A percentile compares a stretch with the other conserved stretches of the same genome.
These are phyloP conservation scores for Magnaporthiopsis incrustans DNA, from an alignment of 2,329 filamentous ascomycete genomes.

Conservation along the genomic window DNA sequence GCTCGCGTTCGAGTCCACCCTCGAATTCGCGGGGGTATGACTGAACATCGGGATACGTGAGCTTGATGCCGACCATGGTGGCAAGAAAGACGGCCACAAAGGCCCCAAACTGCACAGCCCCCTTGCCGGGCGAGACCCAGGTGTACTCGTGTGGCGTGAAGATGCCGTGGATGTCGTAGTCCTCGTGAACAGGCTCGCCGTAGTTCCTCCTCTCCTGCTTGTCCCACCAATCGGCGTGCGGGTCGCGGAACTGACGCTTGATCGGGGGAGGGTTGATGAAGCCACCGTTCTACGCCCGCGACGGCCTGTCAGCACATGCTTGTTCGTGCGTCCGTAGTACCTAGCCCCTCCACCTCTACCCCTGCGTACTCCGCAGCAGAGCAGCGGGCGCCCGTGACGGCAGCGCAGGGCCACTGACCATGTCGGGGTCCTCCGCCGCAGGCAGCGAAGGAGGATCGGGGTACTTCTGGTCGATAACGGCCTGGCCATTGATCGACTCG, in stretches of 20 bases:
- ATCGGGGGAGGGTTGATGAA: constrained; percentile 71
- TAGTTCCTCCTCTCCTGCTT: constrained; percentile 96
- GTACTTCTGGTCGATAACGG: constrained; percentile 43
- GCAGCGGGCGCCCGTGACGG: too few species aligned
- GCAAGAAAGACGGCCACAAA: constrained; percentile 58
- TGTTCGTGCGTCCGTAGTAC: not conserved
- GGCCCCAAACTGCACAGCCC: constrained; percentile 55
- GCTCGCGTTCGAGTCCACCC: constrained; percentile 63
- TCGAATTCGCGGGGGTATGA: constrained; percentile 64
- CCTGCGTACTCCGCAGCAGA: not conserved
- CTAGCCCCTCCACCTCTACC: not conserved
- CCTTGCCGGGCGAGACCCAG: constrained; percentile 66
- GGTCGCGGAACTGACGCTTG: constrained; percentile 90
- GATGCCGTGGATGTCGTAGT: constrained; percentile 86
- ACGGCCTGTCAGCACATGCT: constrained; percentile 15
- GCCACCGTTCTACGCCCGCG: constrained; percentile 64
- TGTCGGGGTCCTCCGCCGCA: constrained; percentile 57
- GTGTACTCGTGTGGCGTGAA: constrained; percentile 88
- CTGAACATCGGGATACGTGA: constrained; percentile 64
- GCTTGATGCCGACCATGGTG: constrained; percentile 59
- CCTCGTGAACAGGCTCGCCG: constrained; percentile 92
- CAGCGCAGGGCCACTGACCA: constrained; percentile 39
- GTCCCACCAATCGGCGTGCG: constrained; percentile 93
- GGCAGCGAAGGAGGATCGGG: constrained; percentile 38
- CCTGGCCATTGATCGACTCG: constrained; percentile 36